Conservation (phyloP, 2,329 filamentous ascomycete species). For the Penicillium sp. region DNA sequence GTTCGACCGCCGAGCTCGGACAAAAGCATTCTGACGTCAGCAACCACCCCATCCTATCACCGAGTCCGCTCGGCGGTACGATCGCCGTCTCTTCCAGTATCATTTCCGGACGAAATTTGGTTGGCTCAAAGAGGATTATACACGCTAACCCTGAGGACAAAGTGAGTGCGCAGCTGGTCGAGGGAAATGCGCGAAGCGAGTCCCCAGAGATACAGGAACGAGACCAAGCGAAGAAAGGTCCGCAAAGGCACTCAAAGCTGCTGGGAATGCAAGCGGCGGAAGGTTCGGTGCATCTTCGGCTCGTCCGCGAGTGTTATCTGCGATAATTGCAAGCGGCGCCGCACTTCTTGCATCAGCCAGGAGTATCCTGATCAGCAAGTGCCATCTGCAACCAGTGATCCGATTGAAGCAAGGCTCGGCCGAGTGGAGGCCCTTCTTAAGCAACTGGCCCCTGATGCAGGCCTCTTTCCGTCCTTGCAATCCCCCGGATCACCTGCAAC, state of each 20-base stretch:
- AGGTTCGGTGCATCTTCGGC: constrained; percentile 39
- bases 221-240: constrained; percentile 29
- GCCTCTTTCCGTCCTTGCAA: not conserved
- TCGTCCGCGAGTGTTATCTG: constrained; percentile 26
- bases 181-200: constrained; percentile 2
- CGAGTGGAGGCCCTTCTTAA: constrained; percentile 32
- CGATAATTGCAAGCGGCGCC: constrained; percentile 34
- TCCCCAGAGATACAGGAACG: constrained; percentile 2
- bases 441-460: constrained; percentile 43
- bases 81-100: not conserved
- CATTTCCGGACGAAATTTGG: not conserved
- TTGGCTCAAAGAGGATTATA: not conserved
- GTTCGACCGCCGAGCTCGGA: not conserved
- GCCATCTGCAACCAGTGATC: constrained; percentile 23
- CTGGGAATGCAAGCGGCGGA: constrained; percentile 35
- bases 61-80: not conserved
- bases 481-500: not conserved
- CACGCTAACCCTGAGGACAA: not conserved
- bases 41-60: not conserved
- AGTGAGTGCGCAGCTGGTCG: not conserved
- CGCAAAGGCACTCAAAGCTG: constrained; percentile 43
- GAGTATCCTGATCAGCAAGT: constrained; percentile 48
- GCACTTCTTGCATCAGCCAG: constrained; percentile 51
- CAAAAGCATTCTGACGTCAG: not conserved
- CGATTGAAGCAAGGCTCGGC: constrained; percentile 17